phyloP scores from a whole-genome alignment of 257 asterid genomes.

The Eustoma russellianum region DNA sequence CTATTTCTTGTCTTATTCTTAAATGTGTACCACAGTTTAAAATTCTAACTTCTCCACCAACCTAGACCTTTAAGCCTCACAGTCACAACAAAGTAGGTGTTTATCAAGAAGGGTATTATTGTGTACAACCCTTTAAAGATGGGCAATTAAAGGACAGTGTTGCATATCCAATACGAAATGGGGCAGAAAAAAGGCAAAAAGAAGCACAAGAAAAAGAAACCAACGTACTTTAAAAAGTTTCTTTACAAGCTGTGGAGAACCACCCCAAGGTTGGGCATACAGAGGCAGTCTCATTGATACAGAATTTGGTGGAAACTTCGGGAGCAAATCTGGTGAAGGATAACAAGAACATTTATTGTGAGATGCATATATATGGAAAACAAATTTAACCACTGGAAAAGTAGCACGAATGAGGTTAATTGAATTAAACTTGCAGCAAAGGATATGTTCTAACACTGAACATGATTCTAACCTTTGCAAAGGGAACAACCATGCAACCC shows the following conservation, averaged over 20 bases:
- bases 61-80: too few species aligned
- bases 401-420: not conserved
- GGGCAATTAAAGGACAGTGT: too few species aligned
- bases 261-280: slow-evolving; percentile 73
- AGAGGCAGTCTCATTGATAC: slow-evolving; percentile 77
- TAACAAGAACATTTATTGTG: slow-evolving; percentile 1
- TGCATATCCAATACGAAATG: too few species aligned
- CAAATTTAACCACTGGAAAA: not conserved
- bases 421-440: not conserved
- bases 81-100: too few species aligned
- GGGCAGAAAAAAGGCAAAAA: too few species aligned
- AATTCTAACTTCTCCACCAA: too few species aligned
- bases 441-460: not conserved
- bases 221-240: slow-evolving; percentile 82
- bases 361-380: not conserved
- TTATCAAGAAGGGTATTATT: too few species aligned
- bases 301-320: slow-evolving; percentile 85
- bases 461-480: slow-evolving; percentile 67
- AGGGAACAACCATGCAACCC: slow-evolving; percentile 81
- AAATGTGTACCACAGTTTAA: too few species aligned
- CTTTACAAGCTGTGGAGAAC: slow-evolving; percentile 72
- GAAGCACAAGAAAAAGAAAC: slow-evolving; percentile 9
- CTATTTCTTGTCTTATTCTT: too few species aligned
- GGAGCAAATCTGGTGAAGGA: slow-evolving; percentile 56
- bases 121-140: too few species aligned